Evolutionary conservation across 306 rosid genomes (phyloP), one percentile per base, ranked within the genome.

Genomic region (Lupinus albus): DNA sequence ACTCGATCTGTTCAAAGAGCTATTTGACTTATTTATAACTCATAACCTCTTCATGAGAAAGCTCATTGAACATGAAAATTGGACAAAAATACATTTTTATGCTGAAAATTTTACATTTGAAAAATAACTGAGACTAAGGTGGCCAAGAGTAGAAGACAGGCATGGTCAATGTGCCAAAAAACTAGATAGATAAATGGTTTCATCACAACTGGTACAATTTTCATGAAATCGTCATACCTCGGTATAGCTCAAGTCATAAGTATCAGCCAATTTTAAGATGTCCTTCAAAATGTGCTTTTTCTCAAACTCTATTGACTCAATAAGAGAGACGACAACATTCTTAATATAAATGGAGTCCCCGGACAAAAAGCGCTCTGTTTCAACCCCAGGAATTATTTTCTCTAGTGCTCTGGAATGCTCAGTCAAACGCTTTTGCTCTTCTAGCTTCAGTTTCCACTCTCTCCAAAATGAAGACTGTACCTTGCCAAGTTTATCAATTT

Each of bases 391-490:
- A 79, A 94, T 79, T 71, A 88, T 86, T 57, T 78, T 85, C 78
- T 88, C 95, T 64, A 94, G 68, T 16, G 84, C 85, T 73, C 97
- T 86, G 61, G 96, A 88, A 41, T 77, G 84, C 78, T 94, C 99
- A 25, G 99, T 81, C 36, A 84, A 81, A 51, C 80, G 86, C 80
- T 88, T 90, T 75, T 88, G 92, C 79, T 90, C 92, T 66, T 94
- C 97, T 75, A 90, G 79, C 81, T 94, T 94, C 76, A 76, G 55
- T 78, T 94, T 94, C 99, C 99, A 93, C 73, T 88, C 97, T 74
- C 90, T 87, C 99, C 99, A 94, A 84, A 94, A 94, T 61, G 96
- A 80, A 61, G 99, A 86, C 70, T 90, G 96, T 58, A 68, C 96
- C 79, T 81, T 76, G 78, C 85, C 95, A 79, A 82, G 84, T 80